Evolutionary conservation across 768 basidiomycete species (phyloP).

Genomic region (Rhodotorula taiwanensis): DNA sequence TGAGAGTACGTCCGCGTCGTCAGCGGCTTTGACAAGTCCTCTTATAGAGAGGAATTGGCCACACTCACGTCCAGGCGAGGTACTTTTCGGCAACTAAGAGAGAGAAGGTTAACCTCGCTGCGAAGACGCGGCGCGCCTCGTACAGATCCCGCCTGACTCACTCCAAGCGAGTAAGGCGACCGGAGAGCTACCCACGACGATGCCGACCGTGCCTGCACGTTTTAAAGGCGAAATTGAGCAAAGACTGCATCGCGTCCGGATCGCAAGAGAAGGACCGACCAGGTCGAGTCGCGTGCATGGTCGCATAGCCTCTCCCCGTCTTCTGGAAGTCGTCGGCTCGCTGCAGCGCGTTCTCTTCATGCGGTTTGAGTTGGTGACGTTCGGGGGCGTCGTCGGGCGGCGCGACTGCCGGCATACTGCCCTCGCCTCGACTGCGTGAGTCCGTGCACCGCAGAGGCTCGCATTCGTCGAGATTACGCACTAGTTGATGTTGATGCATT

Average conservation of each 20-base stretch:
- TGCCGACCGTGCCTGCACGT: not conserved
- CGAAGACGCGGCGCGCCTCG: too few species aligned
- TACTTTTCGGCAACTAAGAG: slow-evolving; percentile 37
- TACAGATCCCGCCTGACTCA: not conserved
- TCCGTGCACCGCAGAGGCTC: too few species aligned
- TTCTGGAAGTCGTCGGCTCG: slow-evolving; percentile 13
- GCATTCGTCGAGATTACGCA: too few species aligned
- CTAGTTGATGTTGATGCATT: slow-evolving; percentile 32
- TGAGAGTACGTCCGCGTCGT: not conserved
- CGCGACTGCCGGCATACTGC: slow-evolving; percentile 6
- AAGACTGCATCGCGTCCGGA: too few species aligned
- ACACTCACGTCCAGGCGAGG: slow-evolving; percentile 32
- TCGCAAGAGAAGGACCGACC: not conserved
- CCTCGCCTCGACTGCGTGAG: too few species aligned
- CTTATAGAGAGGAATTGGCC: not conserved
- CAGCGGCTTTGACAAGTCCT: not conserved
- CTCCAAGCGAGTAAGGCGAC: slow-evolving; percentile 38
- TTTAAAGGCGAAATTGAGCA: too few species aligned
- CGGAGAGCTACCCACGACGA: slow-evolving; percentile 28
- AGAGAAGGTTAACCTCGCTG: not conserved
- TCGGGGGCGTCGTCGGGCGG: not conserved
- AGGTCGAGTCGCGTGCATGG: slow-evolving; percentile 20
- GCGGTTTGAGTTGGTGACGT: not conserved
- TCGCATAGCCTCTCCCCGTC: slow-evolving; percentile 29
- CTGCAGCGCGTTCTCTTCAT: slow-evolving; percentile 6